Evolutionary conservation across 2,329 filamentous ascomycete genomes (phyloP).

Genomic region (Ophioceras dolichostomum): DNA sequence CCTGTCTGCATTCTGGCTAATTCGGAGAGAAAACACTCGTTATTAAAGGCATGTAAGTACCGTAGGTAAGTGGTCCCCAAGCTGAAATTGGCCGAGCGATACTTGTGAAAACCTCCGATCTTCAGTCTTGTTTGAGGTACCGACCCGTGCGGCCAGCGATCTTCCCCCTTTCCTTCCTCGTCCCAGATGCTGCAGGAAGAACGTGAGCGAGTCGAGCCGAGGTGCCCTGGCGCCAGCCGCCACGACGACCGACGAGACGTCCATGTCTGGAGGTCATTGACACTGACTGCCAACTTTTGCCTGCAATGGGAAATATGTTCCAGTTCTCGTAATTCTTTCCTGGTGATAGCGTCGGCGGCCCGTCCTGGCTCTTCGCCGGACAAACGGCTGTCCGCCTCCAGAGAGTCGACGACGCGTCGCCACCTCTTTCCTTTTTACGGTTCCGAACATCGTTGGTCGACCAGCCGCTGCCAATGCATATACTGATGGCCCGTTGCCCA

Average conservation of each 20-base stretch:
- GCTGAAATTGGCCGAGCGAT: too few relatives aligned
- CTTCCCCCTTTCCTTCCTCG: background rate
- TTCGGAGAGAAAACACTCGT: background rate
- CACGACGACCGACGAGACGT: too few relatives aligned
- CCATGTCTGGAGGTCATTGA: background rate
- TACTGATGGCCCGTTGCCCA: background rate
- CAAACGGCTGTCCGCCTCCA: constrained; percentile 4
- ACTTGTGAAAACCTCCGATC: too few relatives aligned
- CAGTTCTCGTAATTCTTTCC: background rate
- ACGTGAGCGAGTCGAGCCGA: background rate
- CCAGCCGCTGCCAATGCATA: background rate
- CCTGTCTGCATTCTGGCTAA: background rate
- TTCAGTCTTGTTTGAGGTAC: background rate
- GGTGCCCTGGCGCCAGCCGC: background rate
- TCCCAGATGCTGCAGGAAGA: background rate
- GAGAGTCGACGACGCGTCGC: background rate
- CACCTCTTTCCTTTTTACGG: background rate
- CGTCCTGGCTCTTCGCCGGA: constrained; percentile 10
- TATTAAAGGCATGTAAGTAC: background rate
- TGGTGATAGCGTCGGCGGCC: constrained; percentile 9
- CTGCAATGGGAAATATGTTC: too few relatives aligned
- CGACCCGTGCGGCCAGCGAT: background rate
- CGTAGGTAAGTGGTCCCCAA: too few relatives aligned
- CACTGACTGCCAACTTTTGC: too few relatives aligned
- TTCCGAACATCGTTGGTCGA: background rate